These are phyloP conservation scores for Bipolaris zeicola DNA, from an alignment of 2,329 filamentous ascomycete species.

Conservation along the genomic window DNA sequence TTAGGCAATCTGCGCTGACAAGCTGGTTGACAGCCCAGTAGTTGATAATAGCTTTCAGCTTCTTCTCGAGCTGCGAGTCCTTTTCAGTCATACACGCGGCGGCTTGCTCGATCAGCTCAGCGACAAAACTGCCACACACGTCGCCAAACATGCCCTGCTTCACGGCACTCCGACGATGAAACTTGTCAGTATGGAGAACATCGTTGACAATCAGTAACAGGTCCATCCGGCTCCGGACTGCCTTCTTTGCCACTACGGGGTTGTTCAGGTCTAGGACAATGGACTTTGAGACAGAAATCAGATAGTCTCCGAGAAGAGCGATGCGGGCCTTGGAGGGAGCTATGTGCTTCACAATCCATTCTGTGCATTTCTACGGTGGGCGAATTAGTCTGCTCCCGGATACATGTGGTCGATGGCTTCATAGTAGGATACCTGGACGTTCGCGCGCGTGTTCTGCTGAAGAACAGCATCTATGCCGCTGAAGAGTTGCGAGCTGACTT, in stretches of 20 bases:
- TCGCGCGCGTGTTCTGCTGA: slow-evolving; percentile 32
- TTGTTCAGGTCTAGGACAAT: slow-evolving; percentile 45
- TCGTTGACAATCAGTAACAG: slow-evolving; percentile 81
- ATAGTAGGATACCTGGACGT: slow-evolving; percentile 43
- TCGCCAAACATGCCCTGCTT: slow-evolving; percentile 18
- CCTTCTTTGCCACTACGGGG: slow-evolving; percentile 51
- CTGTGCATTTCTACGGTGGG: slow-evolving; percentile 75
- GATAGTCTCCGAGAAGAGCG: slow-evolving; percentile 74
- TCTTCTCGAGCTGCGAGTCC: slow-evolving; percentile 68
- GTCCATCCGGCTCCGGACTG: slow-evolving; percentile 72
- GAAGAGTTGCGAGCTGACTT: slow-evolving; percentile 32
- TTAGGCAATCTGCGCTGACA: slow-evolving; percentile 60
- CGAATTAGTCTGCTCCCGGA: slow-evolving; percentile 42
- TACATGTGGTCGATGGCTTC: slow-evolving; percentile 22
- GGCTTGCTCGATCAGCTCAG: slow-evolving; percentile 65
- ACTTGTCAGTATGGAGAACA: slow-evolving; percentile 62
- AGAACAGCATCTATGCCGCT: slow-evolving; percentile 36
- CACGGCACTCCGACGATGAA: slow-evolving; percentile 20
- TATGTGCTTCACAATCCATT: slow-evolving; percentile 78
- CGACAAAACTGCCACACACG: slow-evolving; percentile 62
- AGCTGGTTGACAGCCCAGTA: slow-evolving; percentile 74
- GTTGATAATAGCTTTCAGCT: slow-evolving; percentile 63
- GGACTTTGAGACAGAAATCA: slow-evolving; percentile 70
- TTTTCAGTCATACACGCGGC: slow-evolving; percentile 61
- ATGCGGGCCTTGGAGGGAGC: slow-evolving; percentile 69